Base-by-base conservation (phyloP, 345 rosid species). In the Euphorbia tirucalli region DNA sequence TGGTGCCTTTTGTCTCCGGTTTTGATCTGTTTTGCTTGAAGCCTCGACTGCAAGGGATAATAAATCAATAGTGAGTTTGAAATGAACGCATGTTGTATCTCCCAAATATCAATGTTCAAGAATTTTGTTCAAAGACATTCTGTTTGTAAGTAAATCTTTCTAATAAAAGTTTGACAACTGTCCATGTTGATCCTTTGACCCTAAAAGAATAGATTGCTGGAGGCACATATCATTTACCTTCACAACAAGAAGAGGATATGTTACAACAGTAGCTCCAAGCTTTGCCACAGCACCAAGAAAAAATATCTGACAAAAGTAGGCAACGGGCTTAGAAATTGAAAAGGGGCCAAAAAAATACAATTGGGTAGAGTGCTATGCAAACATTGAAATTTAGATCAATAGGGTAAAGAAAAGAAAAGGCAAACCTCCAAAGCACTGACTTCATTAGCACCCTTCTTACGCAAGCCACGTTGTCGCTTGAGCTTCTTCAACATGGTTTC, bases 271-370 rank as follows among this genome's bases (percentile, higher is more conserved):
- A 57, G 99, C 99, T 77, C 97, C 99, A 14, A 95, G 98, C 85
- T 95, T 95, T 55, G 99, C 99, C 79, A 93, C 54, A 77, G 99
- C 98, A 80, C 99, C 99, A 35, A 95, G 90, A 59, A 95, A 85
- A 82, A 95, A 95, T 78, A 88, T 84, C 99, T 90, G 71, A n/a
- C 71, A 80, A 50, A 70, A 77, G 28, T 22, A 61, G 71, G 70
- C 70, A 72, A 73, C 41, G 67, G 4, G 32, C 60, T 77, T 57
- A 73, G 62, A 39, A 48, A 58, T 13, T 21, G 22, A 69, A 39
- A 39, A 21, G n/a, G 75, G 60, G 35, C 19, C 56, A 64, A 41
- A 24, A 41, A 31, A 71, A 43, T 41, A 0, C 18, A 14, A 70
- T 39, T 66, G 46, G 32, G 18, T 5, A 37, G 5, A 21, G 8